Evolutionary conservation across 805 yeast genomes (phyloP).

Genomic region (Yamadazyma laniorum): DNA sequence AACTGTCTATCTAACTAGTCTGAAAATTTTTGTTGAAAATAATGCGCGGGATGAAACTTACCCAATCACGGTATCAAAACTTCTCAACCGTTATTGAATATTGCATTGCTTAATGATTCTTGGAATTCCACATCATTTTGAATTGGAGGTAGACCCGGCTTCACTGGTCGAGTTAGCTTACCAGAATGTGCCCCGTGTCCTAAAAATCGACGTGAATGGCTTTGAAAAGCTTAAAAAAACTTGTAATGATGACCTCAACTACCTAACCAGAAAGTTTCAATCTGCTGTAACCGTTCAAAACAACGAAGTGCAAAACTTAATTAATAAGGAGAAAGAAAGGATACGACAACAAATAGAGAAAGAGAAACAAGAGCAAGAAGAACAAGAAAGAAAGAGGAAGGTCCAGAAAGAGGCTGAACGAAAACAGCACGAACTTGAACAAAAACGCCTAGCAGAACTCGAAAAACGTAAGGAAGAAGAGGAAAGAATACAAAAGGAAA

Average conservation of each 20-base stretch:
- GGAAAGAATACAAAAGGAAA: constrained; percentile 8
- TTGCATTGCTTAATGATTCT: constrained; percentile 21
- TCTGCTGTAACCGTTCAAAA: constrained; percentile 16
- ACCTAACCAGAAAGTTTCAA: constrained; percentile 6
- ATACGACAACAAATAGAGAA: constrained; percentile 23
- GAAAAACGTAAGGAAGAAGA: constrained; percentile 16
- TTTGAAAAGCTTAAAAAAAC: constrained; percentile 1
- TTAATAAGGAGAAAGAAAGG: constrained; percentile 19
- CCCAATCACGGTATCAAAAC: constrained; percentile 2
- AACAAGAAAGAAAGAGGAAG: constrained; percentile 14
- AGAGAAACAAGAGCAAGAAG: constrained; percentile 11
- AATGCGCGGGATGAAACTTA: constrained; percentile 7
- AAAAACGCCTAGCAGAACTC: constrained; percentile 18
- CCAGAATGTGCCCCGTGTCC: not conserved
- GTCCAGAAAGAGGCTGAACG: constrained; percentile 22
- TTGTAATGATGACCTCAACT: constrained; percentile 4
- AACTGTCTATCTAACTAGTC: too few relatives aligned
- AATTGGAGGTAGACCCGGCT: constrained; percentile 14
- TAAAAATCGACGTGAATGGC: not conserved
- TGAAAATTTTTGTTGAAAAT: constrained; percentile 11
- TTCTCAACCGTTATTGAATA: constrained; percentile 2
- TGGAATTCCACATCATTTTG: constrained; percentile 27
- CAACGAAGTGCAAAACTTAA: constrained; percentile 16
- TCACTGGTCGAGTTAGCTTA: not conserved
- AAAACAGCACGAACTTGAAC: constrained; percentile 16